These are phyloP conservation scores for Pelagomonas calceolata DNA, from an alignment of 108 stramenopile species.

Conservation along the genomic window DNA sequence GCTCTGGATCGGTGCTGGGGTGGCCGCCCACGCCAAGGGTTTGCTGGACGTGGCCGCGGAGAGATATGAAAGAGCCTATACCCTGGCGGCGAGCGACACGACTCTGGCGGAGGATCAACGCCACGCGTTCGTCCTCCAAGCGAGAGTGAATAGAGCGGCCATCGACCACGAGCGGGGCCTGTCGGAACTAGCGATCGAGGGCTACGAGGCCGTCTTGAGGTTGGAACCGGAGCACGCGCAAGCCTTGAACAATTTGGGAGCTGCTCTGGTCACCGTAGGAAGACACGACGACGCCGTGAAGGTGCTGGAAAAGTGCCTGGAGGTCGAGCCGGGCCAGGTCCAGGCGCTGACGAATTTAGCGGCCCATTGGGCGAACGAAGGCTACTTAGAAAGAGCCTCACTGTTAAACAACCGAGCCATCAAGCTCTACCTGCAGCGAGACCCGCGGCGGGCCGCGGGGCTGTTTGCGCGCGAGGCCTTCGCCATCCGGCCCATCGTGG, in stretches of 20 bases:
- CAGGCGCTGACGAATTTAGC: conserved; percentile 26
- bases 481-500: background rate
- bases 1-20: background rate
- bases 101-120: too few relatives aligned
- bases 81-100: background rate
- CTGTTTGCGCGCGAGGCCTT: background rate
- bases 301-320: conserved; percentile 14
- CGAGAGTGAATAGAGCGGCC: conserved; percentile 13
- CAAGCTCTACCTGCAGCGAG: too few relatives aligned
- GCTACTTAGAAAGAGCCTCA: conserved; percentile 7
- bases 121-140: background rate
- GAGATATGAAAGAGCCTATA: background rate
- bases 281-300: conserved; percentile 9
- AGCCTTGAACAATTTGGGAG: conserved; percentile 29
- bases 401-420: background rate
- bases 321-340: conserved; percentile 20
- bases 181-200: background rate
- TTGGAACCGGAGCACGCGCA: background rate
- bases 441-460: background rate
- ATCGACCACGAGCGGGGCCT: conserved; percentile 4
- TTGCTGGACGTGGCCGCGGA: background rate
- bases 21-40: background rate
- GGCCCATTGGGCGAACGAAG: conserved; percentile 22
- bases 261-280: conserved; percentile 18
- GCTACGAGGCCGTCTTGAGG: conserved; percentile 4